Conservation (phyloP, 352 stramenopile genomes). For the Nothophytophthora sp. region DNA sequence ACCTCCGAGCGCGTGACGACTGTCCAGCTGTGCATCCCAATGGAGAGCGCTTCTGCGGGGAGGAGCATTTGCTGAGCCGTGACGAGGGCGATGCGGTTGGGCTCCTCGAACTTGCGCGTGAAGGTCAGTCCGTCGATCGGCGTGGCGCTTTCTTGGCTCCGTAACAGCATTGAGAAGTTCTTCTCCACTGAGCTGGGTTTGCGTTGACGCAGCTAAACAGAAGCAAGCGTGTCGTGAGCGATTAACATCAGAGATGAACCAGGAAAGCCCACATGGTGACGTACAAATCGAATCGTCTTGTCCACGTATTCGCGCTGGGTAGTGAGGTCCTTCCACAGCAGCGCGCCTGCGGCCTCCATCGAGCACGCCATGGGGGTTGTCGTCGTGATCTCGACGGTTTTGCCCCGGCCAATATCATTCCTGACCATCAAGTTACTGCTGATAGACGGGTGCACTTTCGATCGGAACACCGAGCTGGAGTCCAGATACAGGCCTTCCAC, state of each 20-base stretch:
- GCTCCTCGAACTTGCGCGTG: conserved; percentile 29
- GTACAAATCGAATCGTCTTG: conserved; percentile 29
- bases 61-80: conserved; percentile 14
- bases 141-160: neutral
- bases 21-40: conserved; percentile 22
- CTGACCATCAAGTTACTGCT: neutral
- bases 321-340: conserved; percentile 18
- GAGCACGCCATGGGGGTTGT: conserved; percentile 11
- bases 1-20: conserved; percentile 9
- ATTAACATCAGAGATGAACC: neutral
- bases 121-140: conserved; percentile 21
- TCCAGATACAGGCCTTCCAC: conserved; percentile 21
- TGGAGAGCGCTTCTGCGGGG: conserved; percentile 9
- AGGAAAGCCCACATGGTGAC: neutral
- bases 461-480: conserved; percentile 12
- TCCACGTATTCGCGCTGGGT: conserved; percentile 14
- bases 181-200: conserved; percentile 20
- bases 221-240: too few species aligned
- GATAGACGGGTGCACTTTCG: neutral
- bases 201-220: conserved; percentile 16
- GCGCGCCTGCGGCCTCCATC: conserved; percentile 9
- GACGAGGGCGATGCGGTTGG: conserved; percentile 21
- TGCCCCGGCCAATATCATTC: neutral
- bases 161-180: conserved; percentile 19
- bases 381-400: conserved; percentile 14